Evolutionary conservation across 164 flowering plant species (phyloP).

Genomic region (Protea cynaroides): DNA sequence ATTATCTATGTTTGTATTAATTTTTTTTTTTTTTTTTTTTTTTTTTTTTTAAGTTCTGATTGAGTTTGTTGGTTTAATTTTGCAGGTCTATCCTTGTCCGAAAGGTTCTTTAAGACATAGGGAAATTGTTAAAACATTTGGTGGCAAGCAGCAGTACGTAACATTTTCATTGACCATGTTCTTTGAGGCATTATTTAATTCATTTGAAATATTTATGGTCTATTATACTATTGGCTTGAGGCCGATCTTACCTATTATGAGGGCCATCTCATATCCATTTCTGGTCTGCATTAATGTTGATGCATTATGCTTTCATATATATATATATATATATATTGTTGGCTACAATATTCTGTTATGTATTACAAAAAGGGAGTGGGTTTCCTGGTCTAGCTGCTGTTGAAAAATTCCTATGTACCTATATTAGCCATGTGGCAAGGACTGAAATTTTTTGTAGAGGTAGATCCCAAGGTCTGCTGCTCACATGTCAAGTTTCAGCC

Average conservation of each 20-base stretch:
- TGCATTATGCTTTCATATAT: too few species aligned
- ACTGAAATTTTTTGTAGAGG: too few species aligned
- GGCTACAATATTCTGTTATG: too few species aligned
- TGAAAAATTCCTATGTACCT: too few species aligned
- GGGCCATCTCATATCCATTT: neutral
- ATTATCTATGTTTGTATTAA: neutral
- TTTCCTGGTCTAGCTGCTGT: too few species aligned
- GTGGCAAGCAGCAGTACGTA: constrained; percentile 77
- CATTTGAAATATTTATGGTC: neutral
- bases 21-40: neutral
- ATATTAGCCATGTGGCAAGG: too few species aligned
- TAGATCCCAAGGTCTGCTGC: too few species aligned
- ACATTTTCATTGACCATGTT: neutral
- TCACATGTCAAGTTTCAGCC: too few species aligned
- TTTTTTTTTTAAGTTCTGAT: neutral
- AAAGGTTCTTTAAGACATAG: constrained; percentile 73
- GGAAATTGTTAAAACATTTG: constrained; percentile 50
- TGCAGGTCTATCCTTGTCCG: constrained; percentile 78
- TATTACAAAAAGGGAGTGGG: too few species aligned
- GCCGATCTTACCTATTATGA: neutral
- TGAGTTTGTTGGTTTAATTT: neutral
- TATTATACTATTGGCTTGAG: neutral
- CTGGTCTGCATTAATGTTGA: neutral
- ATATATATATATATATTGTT: too few species aligned
- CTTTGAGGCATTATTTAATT: neutral